These are phyloP conservation scores for Filobasidium floriforme DNA, from an alignment of 768 basidiomycete genomes.

Conservation along the genomic window DNA sequence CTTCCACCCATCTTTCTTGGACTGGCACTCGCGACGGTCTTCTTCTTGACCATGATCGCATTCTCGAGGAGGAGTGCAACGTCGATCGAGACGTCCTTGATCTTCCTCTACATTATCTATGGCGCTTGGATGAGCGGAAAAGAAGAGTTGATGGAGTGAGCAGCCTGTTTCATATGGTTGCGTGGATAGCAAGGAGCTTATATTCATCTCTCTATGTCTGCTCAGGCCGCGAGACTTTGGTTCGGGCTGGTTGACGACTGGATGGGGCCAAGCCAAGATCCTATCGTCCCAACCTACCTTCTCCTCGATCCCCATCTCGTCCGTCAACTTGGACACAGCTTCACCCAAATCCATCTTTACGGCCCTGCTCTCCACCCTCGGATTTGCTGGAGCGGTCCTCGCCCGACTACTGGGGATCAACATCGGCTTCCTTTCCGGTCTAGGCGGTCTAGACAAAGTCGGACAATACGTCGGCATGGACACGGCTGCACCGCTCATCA, in stretches of 20 bases:
- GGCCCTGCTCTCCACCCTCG: slow-evolving; percentile 3
- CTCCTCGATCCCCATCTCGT: slow-evolving; percentile 1
- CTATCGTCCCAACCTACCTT: slow-evolving; percentile 11
- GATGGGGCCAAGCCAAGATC: slow-evolving; percentile 21
- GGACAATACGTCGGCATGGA: slow-evolving; percentile 2
- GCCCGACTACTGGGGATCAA: background rate
- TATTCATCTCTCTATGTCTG: background rate
- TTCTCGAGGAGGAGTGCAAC: slow-evolving; percentile 82
- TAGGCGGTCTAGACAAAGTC: background rate
- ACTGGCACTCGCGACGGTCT: slow-evolving; percentile 73
- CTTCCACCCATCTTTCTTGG: slow-evolving; percentile 83
- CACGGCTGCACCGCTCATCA: background rate
- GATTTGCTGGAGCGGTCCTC: background rate
- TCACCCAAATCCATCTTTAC: slow-evolving; percentile 6
- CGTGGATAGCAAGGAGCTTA: background rate
- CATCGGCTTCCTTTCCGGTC: background rate
- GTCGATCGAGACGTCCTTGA: slow-evolving; percentile 80
- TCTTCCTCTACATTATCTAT: slow-evolving; percentile 72
- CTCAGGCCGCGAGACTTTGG: slow-evolving; percentile 36
- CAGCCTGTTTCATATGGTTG: background rate
- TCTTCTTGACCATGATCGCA: slow-evolving; percentile 86
- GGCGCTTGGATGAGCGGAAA: slow-evolving; percentile 43
- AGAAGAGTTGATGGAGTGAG: slow-evolving; percentile 41
- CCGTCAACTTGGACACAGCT: background rate
- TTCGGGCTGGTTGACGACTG: slow-evolving; percentile 34